Conservation (phyloP, 768 basidiomycete genomes). For the Lactarius tabidus region DNA sequence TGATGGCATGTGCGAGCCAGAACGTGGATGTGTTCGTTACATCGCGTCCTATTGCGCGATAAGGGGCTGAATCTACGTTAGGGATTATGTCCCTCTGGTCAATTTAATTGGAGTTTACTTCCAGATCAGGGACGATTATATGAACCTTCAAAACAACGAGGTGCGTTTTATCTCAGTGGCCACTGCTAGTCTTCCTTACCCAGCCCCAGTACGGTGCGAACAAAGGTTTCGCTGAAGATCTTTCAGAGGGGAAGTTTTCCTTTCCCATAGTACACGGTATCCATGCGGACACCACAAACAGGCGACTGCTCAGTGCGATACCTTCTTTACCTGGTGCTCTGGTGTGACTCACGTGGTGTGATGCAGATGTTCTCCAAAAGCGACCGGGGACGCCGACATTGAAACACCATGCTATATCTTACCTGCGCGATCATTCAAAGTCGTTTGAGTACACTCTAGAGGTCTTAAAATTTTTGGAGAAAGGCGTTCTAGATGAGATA, state of each 20-base stretch:
- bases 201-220: conserved; percentile 66
- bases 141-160: conserved; percentile 88
- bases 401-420: conserved; percentile 75
- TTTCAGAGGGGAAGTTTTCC: conserved; percentile 96
- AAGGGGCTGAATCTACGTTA: conserved; percentile 31
- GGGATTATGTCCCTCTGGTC: conserved; percentile 88
- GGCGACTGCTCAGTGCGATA: conserved; percentile 75
- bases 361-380: conserved; percentile 82
- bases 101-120: conserved; percentile 94
- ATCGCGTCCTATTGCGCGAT: background rate
- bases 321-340: background rate
- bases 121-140: conserved; percentile 96
- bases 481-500: conserved; percentile 67
- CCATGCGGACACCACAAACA: conserved; percentile 68
- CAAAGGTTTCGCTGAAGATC: conserved; percentile 89
- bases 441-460: conserved; percentile 84
- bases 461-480: conserved; percentile 64
- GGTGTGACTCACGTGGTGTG: background rate
- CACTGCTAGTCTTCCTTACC: background rate
- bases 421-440: conserved; percentile 67
- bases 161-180: conserved; percentile 37
- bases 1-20: conserved; percentile 84
- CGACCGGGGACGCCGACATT: conserved; percentile 75
- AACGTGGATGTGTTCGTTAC: conserved; percentile 52
- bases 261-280: conserved; percentile 93